Percentiles rank a stretch among this genome's conserved stretches.
phyloP scores from a whole-genome alignment of 768 basidiomycete species.

The Scleroderma bovista region DNA sequence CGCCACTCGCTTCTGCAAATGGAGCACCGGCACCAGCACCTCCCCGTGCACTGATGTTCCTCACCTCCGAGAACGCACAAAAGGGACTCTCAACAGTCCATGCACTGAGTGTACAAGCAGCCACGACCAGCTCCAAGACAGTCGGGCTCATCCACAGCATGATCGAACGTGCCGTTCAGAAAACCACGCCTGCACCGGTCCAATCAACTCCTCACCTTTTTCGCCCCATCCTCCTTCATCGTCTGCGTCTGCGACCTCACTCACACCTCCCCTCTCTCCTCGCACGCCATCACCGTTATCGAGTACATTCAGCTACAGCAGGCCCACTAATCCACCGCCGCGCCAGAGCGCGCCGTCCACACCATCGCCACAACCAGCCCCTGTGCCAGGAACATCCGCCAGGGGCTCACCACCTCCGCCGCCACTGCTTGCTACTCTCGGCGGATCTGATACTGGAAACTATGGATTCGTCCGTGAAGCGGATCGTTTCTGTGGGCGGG shows the following conservation, averaged over 20 bases:
- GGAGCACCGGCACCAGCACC: slow-evolving; percentile 16
- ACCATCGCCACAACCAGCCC: background rate
- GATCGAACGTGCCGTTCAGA: slow-evolving; percentile 52
- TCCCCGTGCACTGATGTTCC: slow-evolving; percentile 48
- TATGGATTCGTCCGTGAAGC: slow-evolving; percentile 52
- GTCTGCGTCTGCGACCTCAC: background rate
- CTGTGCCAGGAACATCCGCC: background rate
- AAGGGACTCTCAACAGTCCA: slow-evolving; percentile 57
- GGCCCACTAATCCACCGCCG: background rate
- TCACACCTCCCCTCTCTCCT: background rate
- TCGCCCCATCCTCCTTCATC: background rate
- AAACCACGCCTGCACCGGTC: slow-evolving; percentile 4
- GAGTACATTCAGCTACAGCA: background rate
- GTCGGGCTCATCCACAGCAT: slow-evolving; percentile 54
- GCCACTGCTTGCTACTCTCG: slow-evolving; percentile 48
- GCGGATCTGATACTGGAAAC: slow-evolving; percentile 64
- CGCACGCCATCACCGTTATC: background rate
- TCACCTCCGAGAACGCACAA: slow-evolving; percentile 54
- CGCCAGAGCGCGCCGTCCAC: background rate
- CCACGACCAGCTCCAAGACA: slow-evolving; percentile 59
- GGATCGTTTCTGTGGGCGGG: slow-evolving; percentile 46
- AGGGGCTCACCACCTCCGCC: background rate
- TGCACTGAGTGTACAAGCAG: slow-evolving; percentile 58
- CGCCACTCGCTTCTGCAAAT: slow-evolving; percentile 37
- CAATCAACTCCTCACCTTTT: background rate